Evolutionary conservation across 2,329 filamentous ascomycete genomes (phyloP).

Genomic region (Alternaria rosae): DNA sequence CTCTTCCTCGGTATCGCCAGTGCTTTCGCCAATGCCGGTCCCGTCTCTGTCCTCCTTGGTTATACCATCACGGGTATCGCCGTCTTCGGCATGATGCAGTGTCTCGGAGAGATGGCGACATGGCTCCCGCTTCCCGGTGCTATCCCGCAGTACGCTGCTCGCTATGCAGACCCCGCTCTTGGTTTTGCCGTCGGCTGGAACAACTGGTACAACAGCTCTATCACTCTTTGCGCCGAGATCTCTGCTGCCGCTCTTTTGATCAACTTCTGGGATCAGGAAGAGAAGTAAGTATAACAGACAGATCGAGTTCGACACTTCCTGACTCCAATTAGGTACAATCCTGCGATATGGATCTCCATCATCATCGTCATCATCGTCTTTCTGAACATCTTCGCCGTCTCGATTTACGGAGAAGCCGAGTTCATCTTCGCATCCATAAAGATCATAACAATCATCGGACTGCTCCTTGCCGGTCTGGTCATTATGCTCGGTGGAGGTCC

Average conservation of each 20-base stretch:
- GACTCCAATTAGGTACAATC: conserved; percentile 8
- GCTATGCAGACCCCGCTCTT: conserved; percentile 58
- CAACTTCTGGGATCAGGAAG: conserved; percentile 43
- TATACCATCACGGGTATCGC: conserved; percentile 46
- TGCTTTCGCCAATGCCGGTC: conserved; percentile 44
- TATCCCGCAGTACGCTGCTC: conserved; percentile 46
- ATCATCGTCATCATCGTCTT: conserved; percentile 45
- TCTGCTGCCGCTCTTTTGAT: conserved; percentile 46
- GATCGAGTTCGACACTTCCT: not conserved
- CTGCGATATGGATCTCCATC: conserved; percentile 46
- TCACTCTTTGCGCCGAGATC: conserved; percentile 48
- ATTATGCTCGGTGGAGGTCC: conserved; percentile 49
- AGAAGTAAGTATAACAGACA: conserved; percentile 15
- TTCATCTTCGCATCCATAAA: conserved; percentile 60
- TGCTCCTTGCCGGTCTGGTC: conserved; percentile 41
- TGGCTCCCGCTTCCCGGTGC: conserved; percentile 52
- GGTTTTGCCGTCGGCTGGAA: conserved; percentile 36
- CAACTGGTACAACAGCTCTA: conserved; percentile 44
- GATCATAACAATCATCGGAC: conserved; percentile 48
- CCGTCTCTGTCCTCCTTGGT: conserved; percentile 47
- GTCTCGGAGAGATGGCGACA: conserved; percentile 53
- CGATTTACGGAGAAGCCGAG: conserved; percentile 57
- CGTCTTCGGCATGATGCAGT: conserved; percentile 52
- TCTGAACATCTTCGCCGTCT: conserved; percentile 48
- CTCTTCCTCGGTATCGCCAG: conserved; percentile 46